A percentile compares a stretch with the other conserved stretches of the same genome.
phyloP scores from a whole-genome alignment of 257 asterid species.

The Parsonsia alboflavescens region DNA sequence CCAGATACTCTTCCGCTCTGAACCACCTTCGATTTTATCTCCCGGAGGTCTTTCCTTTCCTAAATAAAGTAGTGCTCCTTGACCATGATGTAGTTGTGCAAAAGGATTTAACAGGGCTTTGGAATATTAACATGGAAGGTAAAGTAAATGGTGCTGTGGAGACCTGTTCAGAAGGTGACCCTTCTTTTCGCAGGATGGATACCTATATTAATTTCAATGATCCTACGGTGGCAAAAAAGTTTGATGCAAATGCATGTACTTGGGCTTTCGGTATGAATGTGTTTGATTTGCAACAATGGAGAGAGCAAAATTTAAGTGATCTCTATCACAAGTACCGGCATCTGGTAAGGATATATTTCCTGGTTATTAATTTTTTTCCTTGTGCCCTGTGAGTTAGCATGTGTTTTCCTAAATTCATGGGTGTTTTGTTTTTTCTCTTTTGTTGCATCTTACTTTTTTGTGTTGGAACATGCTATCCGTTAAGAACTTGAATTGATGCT shows the following conservation, averaged over 20 bases:
- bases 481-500: neutral
- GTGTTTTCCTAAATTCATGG: neutral
- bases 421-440: neutral
- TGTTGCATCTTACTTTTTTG: neutral
- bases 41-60: constrained; percentile 77
- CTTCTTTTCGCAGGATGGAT: constrained; percentile 77
- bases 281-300: constrained; percentile 83
- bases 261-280: constrained; percentile 98
- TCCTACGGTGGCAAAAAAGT: constrained; percentile 45
- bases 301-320: constrained; percentile 50
- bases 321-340: constrained; percentile 62
- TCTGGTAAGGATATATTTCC: constrained; percentile 42
- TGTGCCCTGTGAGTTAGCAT: constrained; percentile 7
- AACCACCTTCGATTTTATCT: constrained; percentile 87
- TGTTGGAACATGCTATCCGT: neutral
- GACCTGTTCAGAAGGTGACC: constrained; percentile 64
- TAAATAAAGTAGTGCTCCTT: constrained; percentile 72
- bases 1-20: constrained; percentile 64
- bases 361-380: neutral
- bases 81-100: constrained; percentile 96
- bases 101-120: constrained; percentile 73
- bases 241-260: constrained; percentile 63
- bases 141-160: constrained; percentile 86
- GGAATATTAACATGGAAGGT: constrained; percentile 63
- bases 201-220: constrained; percentile 66